phyloP scores from a whole-genome alignment of 176 grass and related monocot genomes.

The Eragrostis nindensis region DNA sequence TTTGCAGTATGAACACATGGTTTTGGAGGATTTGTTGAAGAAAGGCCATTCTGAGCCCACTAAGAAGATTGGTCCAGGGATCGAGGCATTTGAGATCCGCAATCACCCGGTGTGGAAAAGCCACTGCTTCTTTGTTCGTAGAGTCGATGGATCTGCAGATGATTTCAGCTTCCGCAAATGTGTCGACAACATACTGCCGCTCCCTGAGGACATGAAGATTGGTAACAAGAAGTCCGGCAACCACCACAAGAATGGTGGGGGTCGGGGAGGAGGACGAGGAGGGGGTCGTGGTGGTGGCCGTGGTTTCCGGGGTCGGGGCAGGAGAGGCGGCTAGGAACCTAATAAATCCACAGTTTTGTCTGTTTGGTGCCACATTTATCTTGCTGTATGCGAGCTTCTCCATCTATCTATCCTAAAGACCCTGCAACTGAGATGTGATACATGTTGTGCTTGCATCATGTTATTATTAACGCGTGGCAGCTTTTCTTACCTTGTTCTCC shows the following conservation, averaged over 20 bases:
- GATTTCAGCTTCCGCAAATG: conserved; percentile 99
- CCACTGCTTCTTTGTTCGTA: conserved; percentile 79
- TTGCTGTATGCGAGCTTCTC: background rate
- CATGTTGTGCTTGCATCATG: background rate
- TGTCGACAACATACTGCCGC: conserved; percentile 77
- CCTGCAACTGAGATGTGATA: conserved; percentile 42
- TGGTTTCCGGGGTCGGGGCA: conserved; percentile 46
- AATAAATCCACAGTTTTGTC: conserved; percentile 29
- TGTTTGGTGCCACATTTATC: conserved; percentile 14
- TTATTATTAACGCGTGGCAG: background rate
- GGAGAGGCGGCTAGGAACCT: conserved; percentile 35
- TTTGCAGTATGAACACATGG: conserved; percentile 87
- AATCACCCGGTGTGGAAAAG: conserved; percentile 72
- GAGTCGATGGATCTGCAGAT: conserved; percentile 67
- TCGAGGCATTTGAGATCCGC: conserved; percentile 83
- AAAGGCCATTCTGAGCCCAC: conserved; percentile 72
- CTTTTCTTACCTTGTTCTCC: background rate
- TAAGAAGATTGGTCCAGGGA: conserved; percentile 79
- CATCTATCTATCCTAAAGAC: conserved; percentile 25
- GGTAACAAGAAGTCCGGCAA: conserved; percentile 43
- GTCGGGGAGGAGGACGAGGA: conserved; percentile 36
- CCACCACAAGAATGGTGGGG: conserved; percentile 44
- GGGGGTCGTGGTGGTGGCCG: conserved; percentile 57
- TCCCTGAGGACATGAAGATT: conserved; percentile 78
- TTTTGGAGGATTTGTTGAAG: conserved; percentile 72